phyloP scores from a whole-genome alignment of 1,139 yeast genomes.

The Suhomyces choctaworum region DNA sequence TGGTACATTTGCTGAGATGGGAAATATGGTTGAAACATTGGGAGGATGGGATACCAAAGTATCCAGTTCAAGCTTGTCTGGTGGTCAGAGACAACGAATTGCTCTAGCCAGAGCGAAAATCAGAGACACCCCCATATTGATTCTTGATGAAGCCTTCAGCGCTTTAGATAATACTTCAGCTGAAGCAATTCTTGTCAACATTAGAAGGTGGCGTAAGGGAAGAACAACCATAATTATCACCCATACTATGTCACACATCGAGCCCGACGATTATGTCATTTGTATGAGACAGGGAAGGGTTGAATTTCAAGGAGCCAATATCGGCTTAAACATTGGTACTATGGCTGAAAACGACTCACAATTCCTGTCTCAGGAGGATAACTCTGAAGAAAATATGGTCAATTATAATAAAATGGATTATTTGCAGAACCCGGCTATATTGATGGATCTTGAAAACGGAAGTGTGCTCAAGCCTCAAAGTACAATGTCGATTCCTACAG shows the following conservation, averaged over 20 bases:
- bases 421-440: slow-evolving; percentile 26
- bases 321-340: background rate
- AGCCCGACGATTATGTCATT: slow-evolving; percentile 53
- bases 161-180: slow-evolving; percentile 67
- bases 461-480: slow-evolving; percentile 5
- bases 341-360: background rate
- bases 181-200: slow-evolving; percentile 42
- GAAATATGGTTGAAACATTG: slow-evolving; percentile 44
- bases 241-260: slow-evolving; percentile 67
- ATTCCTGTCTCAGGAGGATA: background rate
- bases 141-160: slow-evolving; percentile 82
- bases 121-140: slow-evolving; percentile 68
- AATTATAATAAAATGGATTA: slow-evolving; percentile 13
- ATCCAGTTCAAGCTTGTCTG: slow-evolving; percentile 65
- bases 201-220: slow-evolving; percentile 61
- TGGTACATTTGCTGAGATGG: slow-evolving; percentile 50
- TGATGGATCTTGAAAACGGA: slow-evolving; percentile 23
- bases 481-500: slow-evolving; percentile 30
- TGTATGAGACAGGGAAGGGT: slow-evolving; percentile 60
- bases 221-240: slow-evolving; percentile 80
- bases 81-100: slow-evolving; percentile 86
- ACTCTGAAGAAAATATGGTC: background rate
- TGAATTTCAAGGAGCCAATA: slow-evolving; percentile 25
- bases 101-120: slow-evolving; percentile 81
- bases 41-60: slow-evolving; percentile 58